Evolutionary conservation across 2,329 filamentous ascomycete species (phyloP), one percentile per base, ranked within the genome.

Genomic region (Calonectria henricotiae): DNA sequence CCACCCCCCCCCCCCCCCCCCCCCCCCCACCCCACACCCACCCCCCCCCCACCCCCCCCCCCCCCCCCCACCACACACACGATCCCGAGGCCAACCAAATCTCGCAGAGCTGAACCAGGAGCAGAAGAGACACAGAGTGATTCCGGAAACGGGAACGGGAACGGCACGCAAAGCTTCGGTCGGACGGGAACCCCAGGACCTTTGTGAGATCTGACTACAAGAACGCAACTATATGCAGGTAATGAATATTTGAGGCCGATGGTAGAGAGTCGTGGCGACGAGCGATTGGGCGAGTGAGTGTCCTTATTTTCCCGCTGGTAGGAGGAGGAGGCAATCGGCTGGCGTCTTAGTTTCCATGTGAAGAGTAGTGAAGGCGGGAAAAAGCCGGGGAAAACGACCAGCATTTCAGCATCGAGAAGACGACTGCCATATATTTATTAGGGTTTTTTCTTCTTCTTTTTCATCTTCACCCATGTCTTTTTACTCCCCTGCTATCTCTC

Each of bases 81-180:
- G n/a, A n/a, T 66, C 41, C 11, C 25, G 62, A 32, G 25, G 27
- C 27, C 27, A 30, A 7, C 27, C 49, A 35, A 55, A 25, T 20
- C 30, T 32, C 32, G 54, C 12, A 49, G 15, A 37, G 8, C 39
- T 39, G 15, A 17, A 46, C 37, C 47, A 30, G 27, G 27, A 4
- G 27, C 27, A 30, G 20, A 25, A 49, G n/a, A 23, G 12, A n/a
- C 25, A 41, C 35, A 51, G 17, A 17, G 20, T 27, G 35, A 44
- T 54, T 46, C 64, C 64, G 54, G 54, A 43, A 61, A 66, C 64
- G 64, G 64, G 64, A 61, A 58, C 51, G 41, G 35, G 44, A 66
- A 27, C 51, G 55, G 37, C 20, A 60, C 35, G 35, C 20, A 43
- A 41, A 60, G 62, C 37, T 61, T 61, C 64, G 64, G 54, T 60